These are phyloP conservation scores for Amniculicola lignicola DNA, from an alignment of 495 filamentous ascomycete genomes.

Conservation along the genomic window DNA sequence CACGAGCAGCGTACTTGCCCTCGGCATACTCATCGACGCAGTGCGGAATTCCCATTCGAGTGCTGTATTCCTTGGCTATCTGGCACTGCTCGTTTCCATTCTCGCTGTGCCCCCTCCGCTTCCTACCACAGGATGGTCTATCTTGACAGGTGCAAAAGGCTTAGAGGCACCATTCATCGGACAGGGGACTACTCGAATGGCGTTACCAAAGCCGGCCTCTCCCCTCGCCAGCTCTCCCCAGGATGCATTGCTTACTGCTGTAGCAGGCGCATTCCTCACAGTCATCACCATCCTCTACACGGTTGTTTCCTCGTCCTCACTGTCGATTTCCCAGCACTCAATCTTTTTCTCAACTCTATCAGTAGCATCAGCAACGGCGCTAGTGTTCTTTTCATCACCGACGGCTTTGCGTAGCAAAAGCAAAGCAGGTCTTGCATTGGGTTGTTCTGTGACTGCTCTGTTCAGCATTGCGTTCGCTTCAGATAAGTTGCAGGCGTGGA, in stretches of 20 bases:
- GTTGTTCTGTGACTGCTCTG: conserved; percentile 12
- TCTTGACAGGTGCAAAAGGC: conserved; percentile 12
- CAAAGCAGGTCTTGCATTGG: conserved; percentile 26
- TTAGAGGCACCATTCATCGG: neutral
- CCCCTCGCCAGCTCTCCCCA: conserved; percentile 24
- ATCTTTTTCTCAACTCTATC: conserved; percentile 34
- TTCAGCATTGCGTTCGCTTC: conserved; percentile 6
- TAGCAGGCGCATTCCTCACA: conserved; percentile 33
- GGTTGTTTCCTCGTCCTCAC: conserved; percentile 22
- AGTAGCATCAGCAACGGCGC: conserved; percentile 32
- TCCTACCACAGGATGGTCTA: conserved; percentile 25
- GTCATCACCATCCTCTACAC: conserved; percentile 33
- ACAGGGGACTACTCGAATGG: conserved; percentile 3
- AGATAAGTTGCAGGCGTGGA: conserved; percentile 1
- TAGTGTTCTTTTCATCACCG: conserved; percentile 35
- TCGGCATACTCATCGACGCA: conserved; percentile 26
- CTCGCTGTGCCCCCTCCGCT: conserved; percentile 33
- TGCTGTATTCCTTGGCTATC: conserved; percentile 9
- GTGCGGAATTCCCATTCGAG: neutral
- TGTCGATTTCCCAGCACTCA: conserved; percentile 21
- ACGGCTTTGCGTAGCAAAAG: conserved; percentile 30
- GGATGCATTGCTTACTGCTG: conserved; percentile 38
- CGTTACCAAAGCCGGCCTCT: conserved; percentile 28
- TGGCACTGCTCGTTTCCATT: conserved; percentile 21
- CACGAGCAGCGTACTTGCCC: conserved; percentile 31